Base-by-base conservation (phyloP, 2,329 filamentous ascomycete genomes). In the Pestalotiopsis fici region DNA sequence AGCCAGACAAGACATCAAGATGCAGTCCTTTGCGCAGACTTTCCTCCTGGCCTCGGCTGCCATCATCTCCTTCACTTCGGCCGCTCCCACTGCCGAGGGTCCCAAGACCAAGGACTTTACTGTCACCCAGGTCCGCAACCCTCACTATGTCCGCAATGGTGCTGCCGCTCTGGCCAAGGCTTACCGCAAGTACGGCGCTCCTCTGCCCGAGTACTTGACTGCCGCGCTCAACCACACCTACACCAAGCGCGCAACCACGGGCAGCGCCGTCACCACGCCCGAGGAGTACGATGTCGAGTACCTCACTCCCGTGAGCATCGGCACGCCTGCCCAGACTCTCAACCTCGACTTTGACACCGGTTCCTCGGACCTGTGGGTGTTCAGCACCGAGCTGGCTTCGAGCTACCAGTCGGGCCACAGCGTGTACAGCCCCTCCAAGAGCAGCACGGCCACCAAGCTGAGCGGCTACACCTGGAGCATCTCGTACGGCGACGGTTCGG, bases 121-220 rank as follows among this genome's bases (percentile, higher is more conserved):
- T 3, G 70, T 82, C 31, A 71, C 75, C 37, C 80, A 82, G 70
- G 75, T 81, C 56, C 75, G 73, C 68, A 82, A 82, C 71, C 67
- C 75, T 27, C 73, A 76, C 59, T 81, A 76, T 66, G 74, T 75
- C 56, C 75, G 71, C 66, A 76, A 73, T 64, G 80, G 80, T 6
- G 76, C 76, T 7, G 67, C 75, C 3, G 77, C 78, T 0, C 73
- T 82, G 21, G 79, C 78, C 72, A 77, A 75, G 64, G 74, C 75
- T 39, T 82, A 82, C 72, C 66, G 64, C 69, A 83, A 83, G 74
- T 82, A 77, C 57, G 75, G 77, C 59, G 73, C 71, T 11, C 67
- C 76, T 3, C 64, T 82, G 2, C 79, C 80, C 2, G 69, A 71
- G 25, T 72, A 73, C 25, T 75, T 81, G 11, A 69, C 68, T 35